Percentiles rank a stretch among this genome's conserved stretches.
These are phyloP conservation scores for Rutstroemia sp. DNA, from an alignment of 2,329 filamentous ascomycete genomes.

Conservation along the genomic window DNA sequence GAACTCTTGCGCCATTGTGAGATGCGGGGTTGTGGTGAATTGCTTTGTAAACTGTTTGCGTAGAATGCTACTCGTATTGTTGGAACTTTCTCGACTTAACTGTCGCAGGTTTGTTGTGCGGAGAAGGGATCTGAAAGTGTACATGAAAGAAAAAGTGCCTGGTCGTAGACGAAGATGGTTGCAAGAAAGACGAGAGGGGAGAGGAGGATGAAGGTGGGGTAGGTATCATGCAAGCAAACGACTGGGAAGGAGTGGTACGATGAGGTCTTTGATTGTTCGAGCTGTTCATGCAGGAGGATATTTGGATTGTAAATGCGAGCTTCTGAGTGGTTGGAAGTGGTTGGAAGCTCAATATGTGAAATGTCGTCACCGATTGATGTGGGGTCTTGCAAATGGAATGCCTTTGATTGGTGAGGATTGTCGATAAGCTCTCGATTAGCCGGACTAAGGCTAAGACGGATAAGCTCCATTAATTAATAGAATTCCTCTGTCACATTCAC, in stretches of 20 bases:
- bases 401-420: background rate
- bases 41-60: constrained; percentile 2
- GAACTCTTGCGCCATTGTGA: constrained; percentile 43
- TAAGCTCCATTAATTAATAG: background rate
- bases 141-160: constrained; percentile 3
- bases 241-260: background rate
- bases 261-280: background rate
- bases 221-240: background rate
- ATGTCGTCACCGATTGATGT: background rate
- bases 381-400: background rate
- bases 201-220: background rate
- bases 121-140: background rate
- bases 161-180: background rate
- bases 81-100: constrained; percentile 8
- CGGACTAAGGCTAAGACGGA: background rate
- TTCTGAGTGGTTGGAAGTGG: background rate
- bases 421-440: background rate
- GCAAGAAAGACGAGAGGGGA: background rate
- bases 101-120: background rate
- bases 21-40: constrained; percentile 14
- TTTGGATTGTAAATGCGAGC: background rate
- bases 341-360: constrained; percentile 9
- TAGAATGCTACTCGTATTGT: constrained; percentile 6
- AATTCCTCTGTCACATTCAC: too few species aligned
- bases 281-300: background rate